These are phyloP conservation scores for Venturia nashicola DNA, from an alignment of 2,329 filamentous ascomycete species.

Conservation along the genomic window DNA sequence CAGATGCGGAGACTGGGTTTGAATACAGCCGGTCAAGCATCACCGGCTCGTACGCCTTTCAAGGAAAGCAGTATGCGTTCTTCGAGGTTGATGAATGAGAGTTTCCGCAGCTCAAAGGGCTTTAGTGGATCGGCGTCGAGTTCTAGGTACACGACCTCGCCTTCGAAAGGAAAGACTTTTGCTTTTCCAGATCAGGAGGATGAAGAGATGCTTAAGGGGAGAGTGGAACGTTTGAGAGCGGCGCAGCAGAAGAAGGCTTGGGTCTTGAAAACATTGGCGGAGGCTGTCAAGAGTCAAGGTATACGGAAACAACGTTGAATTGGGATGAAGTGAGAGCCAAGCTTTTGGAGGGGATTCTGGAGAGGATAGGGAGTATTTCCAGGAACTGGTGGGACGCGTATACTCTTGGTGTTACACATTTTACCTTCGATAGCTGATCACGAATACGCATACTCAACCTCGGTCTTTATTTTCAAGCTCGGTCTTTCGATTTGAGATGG, in stretches of 20 bases:
- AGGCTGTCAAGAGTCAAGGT: conserved; percentile 21
- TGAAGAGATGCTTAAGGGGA: conserved; percentile 12
- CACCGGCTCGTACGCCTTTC: not conserved
- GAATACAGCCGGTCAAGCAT: not conserved
- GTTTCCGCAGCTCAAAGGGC: not conserved
- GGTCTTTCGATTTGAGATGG: too few relatives aligned
- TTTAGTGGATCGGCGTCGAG: not conserved
- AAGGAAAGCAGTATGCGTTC: not conserved
- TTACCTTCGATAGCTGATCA: not conserved
- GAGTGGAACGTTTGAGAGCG: conserved; percentile 20
- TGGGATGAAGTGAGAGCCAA: too few relatives aligned
- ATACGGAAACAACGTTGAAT: conserved; percentile 14
- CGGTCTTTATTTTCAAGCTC: too few relatives aligned
- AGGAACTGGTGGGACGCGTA: not conserved
- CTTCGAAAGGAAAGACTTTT: not conserved
- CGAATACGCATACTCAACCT: not conserved
- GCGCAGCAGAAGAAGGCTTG: conserved; percentile 22
- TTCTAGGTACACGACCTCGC: not conserved
- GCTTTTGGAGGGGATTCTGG: not conserved
- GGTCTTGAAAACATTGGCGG: conserved; percentile 26
- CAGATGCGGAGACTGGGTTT: conserved; percentile 62
- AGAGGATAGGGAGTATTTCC: not conserved
- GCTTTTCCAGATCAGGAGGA: conserved; percentile 11
- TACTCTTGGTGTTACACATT: not conserved
- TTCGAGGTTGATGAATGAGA: not conserved